Conservation (phyloP, 805 yeast genomes). For the Saccharomycopsis capsularis region DNA sequence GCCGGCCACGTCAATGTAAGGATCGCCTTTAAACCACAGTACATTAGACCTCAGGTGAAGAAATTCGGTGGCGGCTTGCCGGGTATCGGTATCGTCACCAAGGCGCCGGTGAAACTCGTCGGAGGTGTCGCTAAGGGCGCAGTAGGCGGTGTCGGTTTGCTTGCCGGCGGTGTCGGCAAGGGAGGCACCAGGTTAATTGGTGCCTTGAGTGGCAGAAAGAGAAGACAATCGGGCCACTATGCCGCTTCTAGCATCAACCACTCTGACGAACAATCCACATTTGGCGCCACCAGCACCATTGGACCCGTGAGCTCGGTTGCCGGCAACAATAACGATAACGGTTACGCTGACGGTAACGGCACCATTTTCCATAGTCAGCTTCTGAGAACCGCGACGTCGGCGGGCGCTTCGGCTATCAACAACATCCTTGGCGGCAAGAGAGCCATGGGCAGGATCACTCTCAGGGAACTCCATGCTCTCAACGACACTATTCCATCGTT, state of each 20-base stretch:
- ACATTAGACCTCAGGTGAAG: constrained; percentile 55
- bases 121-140: constrained; percentile 37
- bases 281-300: constrained; percentile 2
- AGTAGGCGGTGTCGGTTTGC: constrained; percentile 40
- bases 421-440: constrained; percentile 16
- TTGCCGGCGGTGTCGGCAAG: constrained; percentile 40
- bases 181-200: constrained; percentile 37
- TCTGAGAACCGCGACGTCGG: neutral
- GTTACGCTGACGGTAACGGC: neutral
- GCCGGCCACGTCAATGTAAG: constrained; percentile 54
- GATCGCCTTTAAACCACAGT: constrained; percentile 56
- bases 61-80: constrained; percentile 39
- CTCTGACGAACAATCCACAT: constrained; percentile 4
- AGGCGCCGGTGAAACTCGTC: constrained; percentile 35
- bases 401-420: neutral
- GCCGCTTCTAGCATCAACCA: neutral
- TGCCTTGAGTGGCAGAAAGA: constrained; percentile 27
- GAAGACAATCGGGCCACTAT: constrained; percentile 13
- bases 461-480: constrained; percentile 23
- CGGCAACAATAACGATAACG: neutral
- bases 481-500: constrained; percentile 25
- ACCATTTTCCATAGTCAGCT: neutral
- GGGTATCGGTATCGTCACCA: constrained; percentile 32
- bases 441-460: constrained; percentile 18
- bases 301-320: constrained; percentile 10